Base-by-base conservation (phyloP, 768 basidiomycete genomes). In the Rhodocollybia butyracea region DNA sequence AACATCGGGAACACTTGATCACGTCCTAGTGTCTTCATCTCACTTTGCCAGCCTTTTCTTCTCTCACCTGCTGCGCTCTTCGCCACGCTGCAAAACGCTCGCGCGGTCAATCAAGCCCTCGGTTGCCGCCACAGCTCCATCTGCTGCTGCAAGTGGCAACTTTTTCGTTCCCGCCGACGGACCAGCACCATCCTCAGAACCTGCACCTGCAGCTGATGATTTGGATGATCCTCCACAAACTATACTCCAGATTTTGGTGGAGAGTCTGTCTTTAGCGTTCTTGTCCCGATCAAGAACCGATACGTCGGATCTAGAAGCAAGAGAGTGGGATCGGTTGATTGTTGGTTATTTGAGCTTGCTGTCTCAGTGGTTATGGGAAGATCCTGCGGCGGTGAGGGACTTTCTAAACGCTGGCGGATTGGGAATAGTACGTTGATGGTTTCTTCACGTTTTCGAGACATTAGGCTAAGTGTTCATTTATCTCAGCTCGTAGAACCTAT, bases 341-440 rank as follows among this genome's bases (percentile, higher is more conserved):
- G 85, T 91, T 7, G 89, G 86, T 0, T 96, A 98, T 65, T 75
- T 98, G 32, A 82, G 83, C 46, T 68, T 97, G 52, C 76, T 99
- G 30, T 78, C 84, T 3, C 92, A 94, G 59, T 99, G 97, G 97
- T 76, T 97, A 6, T 99, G 95, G 95, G 96, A 98, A 63, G 95
- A 97, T 63, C 86, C 94, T 0, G 81, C 77, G 51, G 87, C 90
- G 0, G 93, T 97, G 50, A 79, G 85, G 58, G 94, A 91, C 65
- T 96, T 98, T 64, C 74, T 99, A 59, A 86, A 91, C 63, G 88
- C 92, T 6, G 93, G 94, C 21, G 94, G 93, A 50, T 72, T 99
- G 46, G 89, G 91, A 52, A 86, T 94, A 63, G 95, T 98, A 69
- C 64, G 94, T 83, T 1, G 22, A 34, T 45, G 22, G 46, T 54